A percentile compares a stretch with the other conserved stretches of the same genome.
Conservation (phyloP, 2,329 filamentous ascomycete genomes). For the Gnomoniopsis smithogilvyi region DNA sequence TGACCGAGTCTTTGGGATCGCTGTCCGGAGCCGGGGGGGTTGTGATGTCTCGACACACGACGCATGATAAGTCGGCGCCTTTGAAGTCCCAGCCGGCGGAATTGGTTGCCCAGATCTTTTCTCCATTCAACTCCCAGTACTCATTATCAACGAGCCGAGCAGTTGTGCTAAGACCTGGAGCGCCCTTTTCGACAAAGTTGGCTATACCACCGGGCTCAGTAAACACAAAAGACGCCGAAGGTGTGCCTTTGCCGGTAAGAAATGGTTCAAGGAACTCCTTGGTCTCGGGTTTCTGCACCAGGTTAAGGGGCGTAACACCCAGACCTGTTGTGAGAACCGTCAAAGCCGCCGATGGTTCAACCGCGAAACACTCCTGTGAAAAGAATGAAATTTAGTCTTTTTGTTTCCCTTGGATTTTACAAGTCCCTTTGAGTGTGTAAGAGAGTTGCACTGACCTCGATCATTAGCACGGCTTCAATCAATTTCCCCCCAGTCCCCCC, state of each 20-base stretch:
- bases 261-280: background rate
- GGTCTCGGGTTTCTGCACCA: conserved; percentile 1
- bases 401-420: too few relatives aligned
- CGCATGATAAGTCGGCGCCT: conserved; percentile 13
- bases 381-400: too few relatives aligned
- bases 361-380: conserved; percentile 10
- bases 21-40: background rate
- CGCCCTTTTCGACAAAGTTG: conserved; percentile 16
- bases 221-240: conserved; percentile 8
- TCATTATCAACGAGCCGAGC: conserved; percentile 6
- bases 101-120: conserved; percentile 17
- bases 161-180: conserved; percentile 9
- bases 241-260: conserved; percentile 1
- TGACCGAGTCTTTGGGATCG: conserved; percentile 27
- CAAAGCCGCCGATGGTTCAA: conserved; percentile 9
- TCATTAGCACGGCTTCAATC: too few relatives aligned
- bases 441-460: too few relatives aligned
- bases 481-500: too few relatives aligned
- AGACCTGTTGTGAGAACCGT: conserved; percentile 15
- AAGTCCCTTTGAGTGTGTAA: too few relatives aligned
- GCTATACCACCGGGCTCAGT: conserved; percentile 15
- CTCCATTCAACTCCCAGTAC: conserved; percentile 10
- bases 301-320: conserved; percentile 7
- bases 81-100: conserved; percentile 12
- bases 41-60: conserved; percentile 9